A percentile compares a stretch with the other conserved stretches of the same genome.
These are phyloP conservation scores for Coleophoma crateriformis DNA, from an alignment of 2,329 filamentous ascomycete genomes.

Conservation along the genomic window DNA sequence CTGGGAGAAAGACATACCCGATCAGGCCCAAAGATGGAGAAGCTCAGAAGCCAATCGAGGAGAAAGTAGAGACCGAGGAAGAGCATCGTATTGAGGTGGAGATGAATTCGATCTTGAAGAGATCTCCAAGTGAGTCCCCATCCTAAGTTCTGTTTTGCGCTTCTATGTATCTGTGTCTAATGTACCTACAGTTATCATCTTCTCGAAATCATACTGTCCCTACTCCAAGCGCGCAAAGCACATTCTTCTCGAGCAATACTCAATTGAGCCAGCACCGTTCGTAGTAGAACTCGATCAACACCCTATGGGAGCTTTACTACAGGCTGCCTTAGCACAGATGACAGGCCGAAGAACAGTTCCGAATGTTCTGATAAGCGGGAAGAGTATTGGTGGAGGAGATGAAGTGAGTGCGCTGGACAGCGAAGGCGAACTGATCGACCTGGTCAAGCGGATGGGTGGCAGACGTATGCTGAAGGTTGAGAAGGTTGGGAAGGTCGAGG, in stretches of 20 bases:
- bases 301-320: constrained; percentile 65
- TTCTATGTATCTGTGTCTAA: not conserved
- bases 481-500: not conserved
- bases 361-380: constrained; percentile 83
- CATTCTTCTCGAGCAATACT: constrained; percentile 78
- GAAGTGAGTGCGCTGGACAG: constrained; percentile 70
- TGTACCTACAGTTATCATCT: constrained; percentile 69
- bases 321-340: constrained; percentile 63
- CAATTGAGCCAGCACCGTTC: constrained; percentile 73
- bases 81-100: constrained; percentile 63
- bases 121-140: constrained; percentile 64
- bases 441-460: not conserved
- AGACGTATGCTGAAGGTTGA: not conserved
- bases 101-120: constrained; percentile 75
- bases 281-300: constrained; percentile 90
- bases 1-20: constrained; percentile 42
- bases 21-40: constrained; percentile 29
- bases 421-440: constrained; percentile 60
- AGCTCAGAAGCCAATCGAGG: constrained; percentile 21
- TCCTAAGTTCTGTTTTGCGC: not conserved
- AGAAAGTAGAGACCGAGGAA: constrained; percentile 46
- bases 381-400: constrained; percentile 86
- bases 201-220: constrained; percentile 92
- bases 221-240: constrained; percentile 80
- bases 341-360: constrained; percentile 85